Conservation (phyloP, 345 rosid genomes). For the Capsella bursapastoris region DNA sequence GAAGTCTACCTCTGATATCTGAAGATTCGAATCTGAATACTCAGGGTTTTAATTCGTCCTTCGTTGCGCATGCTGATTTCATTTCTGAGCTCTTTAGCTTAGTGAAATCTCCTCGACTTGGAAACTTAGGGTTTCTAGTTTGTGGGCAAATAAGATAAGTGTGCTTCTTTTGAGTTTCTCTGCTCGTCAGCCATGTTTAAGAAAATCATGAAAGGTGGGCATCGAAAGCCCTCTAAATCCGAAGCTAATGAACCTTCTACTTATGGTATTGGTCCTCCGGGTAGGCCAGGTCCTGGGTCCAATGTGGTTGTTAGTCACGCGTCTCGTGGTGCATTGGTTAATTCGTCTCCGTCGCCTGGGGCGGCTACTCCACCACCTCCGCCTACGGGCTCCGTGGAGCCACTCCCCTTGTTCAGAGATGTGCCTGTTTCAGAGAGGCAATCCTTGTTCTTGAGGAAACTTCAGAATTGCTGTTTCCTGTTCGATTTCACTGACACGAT, state of each 20-base stretch:
- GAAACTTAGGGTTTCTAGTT: slow-evolving; percentile 38
- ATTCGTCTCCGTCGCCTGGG: slow-evolving; percentile 28
- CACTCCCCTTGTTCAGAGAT: slow-evolving; percentile 73
- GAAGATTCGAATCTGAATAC: slow-evolving; percentile 26
- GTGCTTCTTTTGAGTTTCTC: slow-evolving; percentile 6
- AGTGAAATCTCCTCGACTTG: slow-evolving; percentile 31
- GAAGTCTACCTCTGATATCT: slow-evolving; percentile 21
- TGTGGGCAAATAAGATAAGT: background rate
- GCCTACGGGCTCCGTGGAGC: slow-evolving; percentile 62
- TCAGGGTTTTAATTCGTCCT: slow-evolving; percentile 13
- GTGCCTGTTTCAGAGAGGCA: slow-evolving; percentile 69
- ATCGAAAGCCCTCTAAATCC: slow-evolving; percentile 76
- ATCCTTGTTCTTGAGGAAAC: slow-evolving; percentile 64
- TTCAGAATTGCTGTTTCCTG: slow-evolving; percentile 77
- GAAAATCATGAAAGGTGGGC: slow-evolving; percentile 89
- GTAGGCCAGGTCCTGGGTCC: slow-evolving; percentile 47
- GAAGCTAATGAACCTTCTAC: slow-evolving; percentile 55
- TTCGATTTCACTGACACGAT: slow-evolving; percentile 71
- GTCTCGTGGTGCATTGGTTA: slow-evolving; percentile 54
- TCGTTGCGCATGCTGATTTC: slow-evolving; percentile 35
- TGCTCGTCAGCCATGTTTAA: slow-evolving; percentile 62
- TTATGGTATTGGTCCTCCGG: slow-evolving; percentile 49
- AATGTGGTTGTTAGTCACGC: slow-evolving; percentile 77
- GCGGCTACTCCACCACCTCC: slow-evolving; percentile 49
- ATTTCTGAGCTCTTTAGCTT: slow-evolving; percentile 30